Base-by-base conservation (phyloP, 2,329 filamentous ascomycete genomes). In the Fusarium hainanense region DNA sequence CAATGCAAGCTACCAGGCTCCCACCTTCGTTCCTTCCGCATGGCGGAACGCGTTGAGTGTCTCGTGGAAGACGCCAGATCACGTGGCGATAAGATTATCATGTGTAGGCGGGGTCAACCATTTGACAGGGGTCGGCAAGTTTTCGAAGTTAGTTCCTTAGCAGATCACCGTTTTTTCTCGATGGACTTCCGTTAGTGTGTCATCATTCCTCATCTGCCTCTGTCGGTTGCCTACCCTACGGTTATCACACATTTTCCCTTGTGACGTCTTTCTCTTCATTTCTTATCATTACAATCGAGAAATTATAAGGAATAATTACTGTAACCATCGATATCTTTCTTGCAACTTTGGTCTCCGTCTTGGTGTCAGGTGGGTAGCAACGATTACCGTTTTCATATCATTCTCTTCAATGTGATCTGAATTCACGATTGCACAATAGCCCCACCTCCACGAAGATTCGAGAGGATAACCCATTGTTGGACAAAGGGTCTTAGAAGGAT, bases 21-120 rank as follows among this genome's bases (percentile, higher is more conserved):
- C 10, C 40, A 23, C 41, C 16, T 13, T 18, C 6, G 12, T 21
- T 2, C 30, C 13, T 50, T 27, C 41, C 21, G 18, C 12, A n/a
- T 41, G 12, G 21, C 8, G 21, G 14, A 43, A 58, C 61, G 50
- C 61, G 60, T 43, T 9, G 28, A 37, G 9, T 48, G 14, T 18
- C 7, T 40, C 28, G 42, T 13, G 16, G 12, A 37, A 32, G 27
- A 63, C 61, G 50, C 61, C 61, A 21, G 8, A 34, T 63, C 61
- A 63, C 58, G 61, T 63, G 61, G 4, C 6, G 16, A n/a, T n/a
- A 20, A 37, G 16, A n/a, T 37, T 6, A 18, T 18, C 16, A 2
- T 6, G 10, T 3, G 32, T 6, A 11, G 16, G 32, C 1, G 32
- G 32, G 32, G 32, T 18, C 16, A 1, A 10, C 32, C 2, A 28